Conservation (phyloP, 2,329 filamentous ascomycete species). For the Xylariaceae sp. region DNA sequence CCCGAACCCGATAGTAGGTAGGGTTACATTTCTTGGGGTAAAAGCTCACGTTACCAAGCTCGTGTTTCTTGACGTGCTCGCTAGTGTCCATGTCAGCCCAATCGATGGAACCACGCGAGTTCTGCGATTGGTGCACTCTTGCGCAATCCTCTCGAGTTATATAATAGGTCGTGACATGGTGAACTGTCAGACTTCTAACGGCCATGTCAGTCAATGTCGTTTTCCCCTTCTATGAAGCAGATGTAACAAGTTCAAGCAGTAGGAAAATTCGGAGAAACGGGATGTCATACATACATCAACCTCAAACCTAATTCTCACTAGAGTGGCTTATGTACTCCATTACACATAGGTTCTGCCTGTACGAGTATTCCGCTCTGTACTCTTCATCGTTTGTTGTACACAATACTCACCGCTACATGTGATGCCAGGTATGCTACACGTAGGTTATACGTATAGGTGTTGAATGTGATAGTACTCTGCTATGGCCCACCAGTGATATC, state of each 20-base stretch:
- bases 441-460: not conserved
- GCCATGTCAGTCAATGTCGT: not conserved
- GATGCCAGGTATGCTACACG: not conserved
- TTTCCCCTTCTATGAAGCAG: not conserved
- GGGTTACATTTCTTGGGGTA: slow-evolving; percentile 19
- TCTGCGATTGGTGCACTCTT: not conserved
- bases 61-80: slow-evolving; percentile 7
- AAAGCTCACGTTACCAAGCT: slow-evolving; percentile 13
- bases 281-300: not conserved
- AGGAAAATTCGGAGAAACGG: not conserved
- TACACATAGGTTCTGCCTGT: too few relatives aligned
- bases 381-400: not conserved
- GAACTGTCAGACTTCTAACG: not conserved
- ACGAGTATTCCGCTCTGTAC: too few relatives aligned
- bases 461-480: not conserved
- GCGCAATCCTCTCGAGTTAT: slow-evolving; percentile 5
- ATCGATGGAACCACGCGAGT: not conserved
- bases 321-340: too few relatives aligned
- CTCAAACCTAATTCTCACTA: too few relatives aligned
- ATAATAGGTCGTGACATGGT: slow-evolving; percentile 8
- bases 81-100: slow-evolving; percentile 1
- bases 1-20: not conserved
- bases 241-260: not conserved
- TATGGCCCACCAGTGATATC: not conserved
- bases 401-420: not conserved